phyloP scores from a whole-genome alignment of 1,284 basidiomycete genomes.

The Fistulina hepatica region DNA sequence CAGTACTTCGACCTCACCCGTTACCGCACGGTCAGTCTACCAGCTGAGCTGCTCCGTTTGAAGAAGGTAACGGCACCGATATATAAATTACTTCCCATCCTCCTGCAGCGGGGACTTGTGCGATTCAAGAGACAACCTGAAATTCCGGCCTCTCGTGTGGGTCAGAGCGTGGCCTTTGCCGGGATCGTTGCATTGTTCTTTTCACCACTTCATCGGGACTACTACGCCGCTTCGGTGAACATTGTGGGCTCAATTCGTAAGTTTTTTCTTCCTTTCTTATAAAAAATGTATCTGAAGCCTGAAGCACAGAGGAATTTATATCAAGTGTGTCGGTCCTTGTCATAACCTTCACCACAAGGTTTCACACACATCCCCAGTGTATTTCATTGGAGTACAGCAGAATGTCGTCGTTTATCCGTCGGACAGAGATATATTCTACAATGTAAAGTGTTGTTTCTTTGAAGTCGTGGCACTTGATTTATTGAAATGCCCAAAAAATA shows the following conservation, averaged over 20 bases:
- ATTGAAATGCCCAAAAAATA: too few species aligned
- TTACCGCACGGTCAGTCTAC: neutral
- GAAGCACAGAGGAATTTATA: too few species aligned
- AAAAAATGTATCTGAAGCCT: neutral
- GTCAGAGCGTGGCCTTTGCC: slow-evolving; percentile 10
- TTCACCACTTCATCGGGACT: slow-evolving; percentile 9
- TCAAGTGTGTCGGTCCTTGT: neutral
- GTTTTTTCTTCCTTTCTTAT: neutral
- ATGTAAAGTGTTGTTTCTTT: neutral
- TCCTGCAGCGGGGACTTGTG: slow-evolving; percentile 8
- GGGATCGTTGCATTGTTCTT: slow-evolving; percentile 9
- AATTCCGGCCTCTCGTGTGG: slow-evolving; percentile 6
- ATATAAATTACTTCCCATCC: slow-evolving; percentile 8
- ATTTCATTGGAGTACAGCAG: slow-evolving; percentile 13
- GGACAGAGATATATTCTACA: slow-evolving; percentile 12
- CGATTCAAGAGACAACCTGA: slow-evolving; percentile 9
- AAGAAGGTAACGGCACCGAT: slow-evolving; percentile 9
- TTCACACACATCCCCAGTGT: slow-evolving; percentile 5
- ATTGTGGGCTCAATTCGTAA: slow-evolving; percentile 10
- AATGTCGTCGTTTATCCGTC: slow-evolving; percentile 11
- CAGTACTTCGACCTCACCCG: neutral
- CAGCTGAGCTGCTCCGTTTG: slow-evolving; percentile 2
- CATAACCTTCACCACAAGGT: too few species aligned
- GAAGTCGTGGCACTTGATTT: too few species aligned
- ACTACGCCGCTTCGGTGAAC: slow-evolving; percentile 10